Percentiles rank a stretch among this genome's conserved stretches.
Evolutionary conservation across 2,329 filamentous ascomycete species (phyloP).

Genomic region (Pezizomycotina sp.): DNA sequence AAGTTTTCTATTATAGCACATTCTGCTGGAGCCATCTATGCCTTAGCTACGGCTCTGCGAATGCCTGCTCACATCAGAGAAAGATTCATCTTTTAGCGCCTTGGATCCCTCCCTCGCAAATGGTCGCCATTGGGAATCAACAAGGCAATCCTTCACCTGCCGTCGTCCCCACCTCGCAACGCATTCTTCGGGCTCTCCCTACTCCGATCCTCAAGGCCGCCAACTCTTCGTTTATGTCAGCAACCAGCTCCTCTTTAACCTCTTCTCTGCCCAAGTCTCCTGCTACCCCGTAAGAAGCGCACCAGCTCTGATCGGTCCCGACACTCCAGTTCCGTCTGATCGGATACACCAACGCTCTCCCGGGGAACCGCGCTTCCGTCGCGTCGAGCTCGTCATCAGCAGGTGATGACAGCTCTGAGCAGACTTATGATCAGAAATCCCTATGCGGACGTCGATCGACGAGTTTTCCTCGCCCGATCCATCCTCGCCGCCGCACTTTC

Average conservation of each 20-base stretch:
- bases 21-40: constrained; percentile 95
- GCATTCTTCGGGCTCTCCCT: constrained; percentile 74
- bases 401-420: too few relatives aligned
- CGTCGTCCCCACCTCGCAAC: constrained; percentile 67
- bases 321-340: too few relatives aligned
- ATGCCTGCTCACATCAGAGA: constrained; percentile 94
- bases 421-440: too few relatives aligned
- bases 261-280: constrained; percentile 55
- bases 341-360: too few relatives aligned
- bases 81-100: constrained; percentile 87
- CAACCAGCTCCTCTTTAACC: constrained; percentile 72
- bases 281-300: constrained; percentile 11
- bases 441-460: too few relatives aligned
- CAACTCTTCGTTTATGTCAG: constrained; percentile 88
- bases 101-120: constrained; percentile 92
- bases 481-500: constrained; percentile 41
- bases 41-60: constrained; percentile 78
- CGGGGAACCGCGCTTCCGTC: too few relatives aligned
- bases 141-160: constrained; percentile 31
- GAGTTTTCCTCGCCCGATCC: constrained; percentile 25
- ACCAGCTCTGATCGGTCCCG: too few relatives aligned
- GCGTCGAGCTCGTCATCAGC: constrained; percentile 12
- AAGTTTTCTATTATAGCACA: constrained; percentile 95
- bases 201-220: constrained; percentile 84
- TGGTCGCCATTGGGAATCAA: constrained; percentile 57